Percentiles rank a stretch among this genome's conserved stretches.
Conservation (phyloP, 805 yeast species). For the Candida lessepsii region DNA sequence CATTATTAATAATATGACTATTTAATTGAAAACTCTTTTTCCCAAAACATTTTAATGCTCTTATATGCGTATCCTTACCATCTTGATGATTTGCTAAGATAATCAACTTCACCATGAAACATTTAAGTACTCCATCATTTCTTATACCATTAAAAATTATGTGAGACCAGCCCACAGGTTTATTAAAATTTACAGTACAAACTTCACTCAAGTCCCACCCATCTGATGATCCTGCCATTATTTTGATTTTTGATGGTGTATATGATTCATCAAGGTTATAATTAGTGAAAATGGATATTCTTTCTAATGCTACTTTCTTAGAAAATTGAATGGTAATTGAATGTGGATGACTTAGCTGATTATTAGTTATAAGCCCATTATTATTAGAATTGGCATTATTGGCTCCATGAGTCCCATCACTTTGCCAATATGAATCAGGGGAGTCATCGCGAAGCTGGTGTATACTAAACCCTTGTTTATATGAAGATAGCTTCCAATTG, state of each 20-base stretch:
- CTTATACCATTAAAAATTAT: slow-evolving; percentile 56
- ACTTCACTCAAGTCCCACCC: slow-evolving; percentile 75
- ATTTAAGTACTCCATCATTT: slow-evolving; percentile 56
- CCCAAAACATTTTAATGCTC: slow-evolving; percentile 64
- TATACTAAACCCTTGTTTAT: slow-evolving; percentile 70
- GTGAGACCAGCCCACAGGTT: slow-evolving; percentile 80
- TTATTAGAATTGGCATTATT: slow-evolving; percentile 19
- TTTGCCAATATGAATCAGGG: slow-evolving; percentile 84
- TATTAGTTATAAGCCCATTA: slow-evolving; percentile 25
- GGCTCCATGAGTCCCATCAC: slow-evolving; percentile 66
- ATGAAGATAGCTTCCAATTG: slow-evolving; percentile 79
- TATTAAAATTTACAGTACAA: slow-evolving; percentile 52
- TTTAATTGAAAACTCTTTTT: slow-evolving; percentile 23
- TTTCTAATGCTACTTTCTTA: slow-evolving; percentile 65
- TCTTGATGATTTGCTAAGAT: slow-evolving; percentile 82
- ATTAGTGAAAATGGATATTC: slow-evolving; percentile 72
- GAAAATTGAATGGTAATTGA: slow-evolving; percentile 74
- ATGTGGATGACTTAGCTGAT: slow-evolving; percentile 70
- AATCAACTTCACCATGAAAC: slow-evolving; percentile 62
- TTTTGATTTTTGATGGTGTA: slow-evolving; percentile 71
- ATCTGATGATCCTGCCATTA: slow-evolving; percentile 72
- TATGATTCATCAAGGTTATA: slow-evolving; percentile 81
- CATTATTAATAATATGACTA: slow-evolving; percentile 6
- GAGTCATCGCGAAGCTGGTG: slow-evolving; percentile 70
- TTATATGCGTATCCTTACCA: slow-evolving; percentile 91